Base-by-base conservation (phyloP, 192 early-diverging fungal species). In the Coemansia nantahalensis region DNA sequence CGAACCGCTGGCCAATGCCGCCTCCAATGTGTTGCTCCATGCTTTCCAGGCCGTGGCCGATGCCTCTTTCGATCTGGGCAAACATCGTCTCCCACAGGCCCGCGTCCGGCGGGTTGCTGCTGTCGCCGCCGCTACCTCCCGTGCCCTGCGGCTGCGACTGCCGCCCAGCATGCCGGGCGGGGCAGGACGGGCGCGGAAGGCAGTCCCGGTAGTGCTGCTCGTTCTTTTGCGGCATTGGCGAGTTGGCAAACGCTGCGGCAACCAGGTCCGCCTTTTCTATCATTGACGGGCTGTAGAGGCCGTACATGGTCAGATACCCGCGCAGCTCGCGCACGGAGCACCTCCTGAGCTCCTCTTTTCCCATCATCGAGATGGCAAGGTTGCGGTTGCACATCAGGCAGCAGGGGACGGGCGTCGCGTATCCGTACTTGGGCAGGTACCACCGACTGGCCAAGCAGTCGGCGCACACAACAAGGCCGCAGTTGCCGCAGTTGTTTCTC, bases 351-450 rank as follows among this genome's bases (percentile, higher is more conserved):
- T 52, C 63, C 2, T 34, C 22, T 21, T 46, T 65, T 53, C 42
- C 48, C 50, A 56, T 60, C 21, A 66, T 68, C 14, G 73, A 77
- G 36, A 68, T 52, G 12, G 34, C 44, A 33, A 77, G 46, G 47
- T 69, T 68, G 24, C 66, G 61, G 39, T 60, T 62, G 58, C 66
- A 69, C 62, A 54, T 54, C 33, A 19, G 54, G 38, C 66, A 77
- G 48, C 65, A 69, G 13, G 41, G 14, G 9, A 55, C 52, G 3
- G 61, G 57, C 28, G 53, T 33, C 55, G 60, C 64, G n/a, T 69
- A 21, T 23, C 73, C 73, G 51, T 69, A 77, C 46, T 77, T 77
- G 46, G 73, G 66, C 46, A 77, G 45, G 48, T 69, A 77, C 73
- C 73, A 77, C 16, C 53, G 59, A 50, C 33, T 40, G 8, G 41